A percentile compares a stretch with the other conserved stretches of the same genome.
phyloP scores from a whole-genome alignment of 768 basidiomycete genomes.

The Baorangia bicolor region DNA sequence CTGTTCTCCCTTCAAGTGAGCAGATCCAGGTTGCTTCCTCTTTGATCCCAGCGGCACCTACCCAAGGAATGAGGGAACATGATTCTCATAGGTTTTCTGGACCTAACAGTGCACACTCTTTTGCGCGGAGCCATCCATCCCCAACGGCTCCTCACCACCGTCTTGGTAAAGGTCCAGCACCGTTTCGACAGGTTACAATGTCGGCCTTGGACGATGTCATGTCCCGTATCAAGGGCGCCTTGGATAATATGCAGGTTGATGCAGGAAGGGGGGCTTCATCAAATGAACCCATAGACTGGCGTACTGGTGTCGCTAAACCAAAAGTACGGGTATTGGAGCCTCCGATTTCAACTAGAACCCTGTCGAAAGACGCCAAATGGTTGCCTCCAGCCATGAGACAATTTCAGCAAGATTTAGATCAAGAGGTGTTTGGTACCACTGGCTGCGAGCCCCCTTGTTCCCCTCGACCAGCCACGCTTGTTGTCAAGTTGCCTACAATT shows the following conservation, averaged over 20 bases:
- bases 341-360: slow-evolving; percentile 7
- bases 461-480: slow-evolving; percentile 40
- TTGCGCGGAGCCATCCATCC: slow-evolving; percentile 19
- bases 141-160: slow-evolving; percentile 22
- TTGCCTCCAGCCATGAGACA: slow-evolving; percentile 54
- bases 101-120: slow-evolving; percentile 15
- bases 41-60: background rate
- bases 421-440: slow-evolving; percentile 48
- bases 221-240: slow-evolving; percentile 81
- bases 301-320: slow-evolving; percentile 18
- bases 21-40: slow-evolving; percentile 1
- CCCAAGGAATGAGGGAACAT: slow-evolving; percentile 17
- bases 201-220: slow-evolving; percentile 79
- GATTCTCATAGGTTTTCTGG: slow-evolving; percentile 20
- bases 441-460: slow-evolving; percentile 48
- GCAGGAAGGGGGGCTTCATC: slow-evolving; percentile 21
- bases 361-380: slow-evolving; percentile 48
- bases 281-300: slow-evolving; percentile 25
- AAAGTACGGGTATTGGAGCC: slow-evolving; percentile 22
- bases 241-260: slow-evolving; percentile 65
- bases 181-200: slow-evolving; percentile 56
- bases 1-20: slow-evolving; percentile 8
- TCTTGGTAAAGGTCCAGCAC: slow-evolving; percentile 19
- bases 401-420: slow-evolving; percentile 36
- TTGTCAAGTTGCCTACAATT: slow-evolving; percentile 49